Conservation (phyloP, 2,329 filamentous ascomycete species). For the Cladosporium sp. region DNA sequence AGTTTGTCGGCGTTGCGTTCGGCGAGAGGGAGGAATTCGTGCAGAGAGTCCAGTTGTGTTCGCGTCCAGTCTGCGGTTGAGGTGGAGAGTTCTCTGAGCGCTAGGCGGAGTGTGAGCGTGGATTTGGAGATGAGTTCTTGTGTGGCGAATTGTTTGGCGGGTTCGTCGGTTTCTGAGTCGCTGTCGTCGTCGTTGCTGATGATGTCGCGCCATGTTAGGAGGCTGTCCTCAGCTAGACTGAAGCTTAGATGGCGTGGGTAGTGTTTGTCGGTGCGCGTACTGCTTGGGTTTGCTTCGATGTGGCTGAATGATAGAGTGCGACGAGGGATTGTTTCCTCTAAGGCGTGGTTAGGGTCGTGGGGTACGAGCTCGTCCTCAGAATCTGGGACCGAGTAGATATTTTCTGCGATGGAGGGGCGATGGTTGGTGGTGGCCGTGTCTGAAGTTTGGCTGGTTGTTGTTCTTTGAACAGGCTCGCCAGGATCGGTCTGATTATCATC, state of each 20-base stretch:
- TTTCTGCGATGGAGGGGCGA: conserved; percentile 1
- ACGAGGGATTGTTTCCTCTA: conserved; percentile 27
- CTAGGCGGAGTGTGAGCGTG: conserved; percentile 51
- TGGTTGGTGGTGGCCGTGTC: background rate
- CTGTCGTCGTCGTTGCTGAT: conserved; percentile 26
- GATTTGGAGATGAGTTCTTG: conserved; percentile 44
- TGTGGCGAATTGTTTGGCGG: conserved; percentile 20
- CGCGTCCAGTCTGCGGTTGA: conserved; percentile 55
- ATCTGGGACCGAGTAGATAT: background rate
- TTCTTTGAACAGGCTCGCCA: conserved; percentile 28
- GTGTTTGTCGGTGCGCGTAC: conserved; percentile 45
- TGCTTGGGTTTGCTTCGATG: conserved; percentile 17
- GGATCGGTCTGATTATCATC: conserved; percentile 42
- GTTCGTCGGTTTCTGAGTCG: conserved; percentile 19
- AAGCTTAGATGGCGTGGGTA: conserved; percentile 73
- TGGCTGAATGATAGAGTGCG: conserved; percentile 52
- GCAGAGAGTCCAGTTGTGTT: conserved; percentile 52
- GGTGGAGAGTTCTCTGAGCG: conserved; percentile 39
- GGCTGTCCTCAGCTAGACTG: conserved; percentile 67
- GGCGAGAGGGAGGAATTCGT: conserved; percentile 52
- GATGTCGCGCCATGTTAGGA: conserved; percentile 54
- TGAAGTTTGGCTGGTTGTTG: background rate
- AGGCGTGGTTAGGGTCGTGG: background rate
- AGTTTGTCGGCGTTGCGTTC: conserved; percentile 61
- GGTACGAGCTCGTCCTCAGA: background rate